Evolutionary conservation across 306 rosid genomes (phyloP).

Genomic region (Prunus fruticosa): DNA sequence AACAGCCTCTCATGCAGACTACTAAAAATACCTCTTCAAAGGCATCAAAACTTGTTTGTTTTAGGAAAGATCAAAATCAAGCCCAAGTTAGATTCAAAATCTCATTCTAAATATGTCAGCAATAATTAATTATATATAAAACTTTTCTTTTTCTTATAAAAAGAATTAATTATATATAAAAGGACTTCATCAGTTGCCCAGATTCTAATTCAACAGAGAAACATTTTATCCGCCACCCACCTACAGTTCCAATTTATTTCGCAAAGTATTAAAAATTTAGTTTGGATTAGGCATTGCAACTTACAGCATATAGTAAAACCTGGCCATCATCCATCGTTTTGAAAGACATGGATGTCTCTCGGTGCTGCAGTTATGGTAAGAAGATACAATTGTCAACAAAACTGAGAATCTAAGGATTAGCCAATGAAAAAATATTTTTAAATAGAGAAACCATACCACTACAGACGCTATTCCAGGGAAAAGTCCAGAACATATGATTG

Average conservation of each 20-base stretch:
- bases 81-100: background rate
- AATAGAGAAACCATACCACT: slow-evolving; percentile 59
- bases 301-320: slow-evolving; percentile 86
- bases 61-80: background rate
- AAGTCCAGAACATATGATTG: slow-evolving; percentile 90
- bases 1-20: background rate
- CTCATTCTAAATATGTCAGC: background rate
- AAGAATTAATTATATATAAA: background rate
- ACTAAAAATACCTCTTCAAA: background rate
- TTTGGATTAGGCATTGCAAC: slow-evolving; percentile 8
- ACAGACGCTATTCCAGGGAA: slow-evolving; percentile 96
- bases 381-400: slow-evolving; percentile 21
- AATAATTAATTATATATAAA: background rate
- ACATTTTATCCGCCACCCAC: background rate
- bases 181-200: background rate
- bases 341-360: slow-evolving; percentile 98
- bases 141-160: background rate
- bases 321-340: slow-evolving; percentile 97
- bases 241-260: background rate
- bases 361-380: slow-evolving; percentile 62
- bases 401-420: slow-evolving; percentile 8
- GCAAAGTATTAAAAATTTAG: background rate
- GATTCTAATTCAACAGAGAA: background rate
- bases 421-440: slow-evolving; percentile 11
- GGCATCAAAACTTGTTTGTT: background rate